Conservation (phyloP, 805 yeast genomes). For the Wickerhamiella lipophila region DNA sequence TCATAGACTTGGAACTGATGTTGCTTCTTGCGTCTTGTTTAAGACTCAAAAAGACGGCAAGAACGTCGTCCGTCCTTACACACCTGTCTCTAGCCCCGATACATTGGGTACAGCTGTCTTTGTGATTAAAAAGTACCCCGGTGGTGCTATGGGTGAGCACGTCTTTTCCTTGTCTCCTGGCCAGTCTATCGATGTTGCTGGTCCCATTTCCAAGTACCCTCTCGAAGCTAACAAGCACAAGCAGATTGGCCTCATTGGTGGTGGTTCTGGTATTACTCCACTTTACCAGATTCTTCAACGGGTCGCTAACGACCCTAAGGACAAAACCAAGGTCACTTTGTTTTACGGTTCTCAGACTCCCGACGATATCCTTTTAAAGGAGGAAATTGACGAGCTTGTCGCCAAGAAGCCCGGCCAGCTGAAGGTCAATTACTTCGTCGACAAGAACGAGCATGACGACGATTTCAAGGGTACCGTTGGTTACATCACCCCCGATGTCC, state of each 20-base stretch:
- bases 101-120: conserved; percentile 65
- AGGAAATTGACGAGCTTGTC: conserved; percentile 60
- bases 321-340: conserved; percentile 77
- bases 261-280: conserved; percentile 96
- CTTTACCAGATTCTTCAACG: conserved; percentile 74
- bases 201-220: conserved; percentile 84
- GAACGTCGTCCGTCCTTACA: conserved; percentile 68
- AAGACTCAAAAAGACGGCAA: conserved; percentile 76
- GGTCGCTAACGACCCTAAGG: conserved; percentile 65
- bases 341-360: conserved; percentile 68
- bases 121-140: conserved; percentile 71
- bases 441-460: conserved; percentile 30
- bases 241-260: conserved; percentile 74
- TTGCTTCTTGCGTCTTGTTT: conserved; percentile 71
- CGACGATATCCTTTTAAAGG: conserved; percentile 68
- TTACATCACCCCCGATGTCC: conserved; percentile 62
- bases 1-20: conserved; percentile 58
- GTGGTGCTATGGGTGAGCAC: conserved; percentile 74
- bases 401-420: conserved; percentile 64
- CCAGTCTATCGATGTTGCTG: conserved; percentile 83
- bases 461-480: conserved; percentile 35
- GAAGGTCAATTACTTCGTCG: conserved; percentile 66
- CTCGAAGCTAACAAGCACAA: conserved; percentile 79
- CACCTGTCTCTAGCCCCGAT: conserved; percentile 67
- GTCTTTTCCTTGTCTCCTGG: conserved; percentile 54